A percentile compares a stretch with the other conserved stretches of the same genome.
These are phyloP conservation scores for Vaccinium myrtillus DNA, from an alignment of 148 eudicot genomes.

Conservation along the genomic window DNA sequence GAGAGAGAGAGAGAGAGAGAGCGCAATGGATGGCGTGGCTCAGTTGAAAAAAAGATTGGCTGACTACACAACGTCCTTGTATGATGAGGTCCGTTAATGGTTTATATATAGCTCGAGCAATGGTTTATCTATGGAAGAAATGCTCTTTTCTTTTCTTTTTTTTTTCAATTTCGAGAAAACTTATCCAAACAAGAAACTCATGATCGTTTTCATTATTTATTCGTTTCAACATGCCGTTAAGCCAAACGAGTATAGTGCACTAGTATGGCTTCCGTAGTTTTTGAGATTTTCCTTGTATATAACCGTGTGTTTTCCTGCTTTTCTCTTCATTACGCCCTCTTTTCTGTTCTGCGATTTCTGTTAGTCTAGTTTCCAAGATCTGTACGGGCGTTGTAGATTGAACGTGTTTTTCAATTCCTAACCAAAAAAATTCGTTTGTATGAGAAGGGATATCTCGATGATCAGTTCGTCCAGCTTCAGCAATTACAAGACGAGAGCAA, in stretches of 20 bases:
- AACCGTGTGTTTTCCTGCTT: too few species aligned
- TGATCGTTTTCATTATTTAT: neutral
- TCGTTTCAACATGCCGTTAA: neutral
- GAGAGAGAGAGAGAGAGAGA: neutral
- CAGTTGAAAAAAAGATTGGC: conserved; percentile 41
- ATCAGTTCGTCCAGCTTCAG: conserved; percentile 64
- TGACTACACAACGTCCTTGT: conserved; percentile 52
- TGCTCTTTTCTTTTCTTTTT: too few species aligned
- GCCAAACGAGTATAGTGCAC: neutral
- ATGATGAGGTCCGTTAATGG: conserved; percentile 36
- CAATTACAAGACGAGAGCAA: conserved; percentile 75
- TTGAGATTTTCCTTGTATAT: too few species aligned
- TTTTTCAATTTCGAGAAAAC: neutral
- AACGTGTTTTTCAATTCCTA: too few species aligned
- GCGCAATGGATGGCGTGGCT: conserved; percentile 28
- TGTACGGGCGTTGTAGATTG: too few species aligned
- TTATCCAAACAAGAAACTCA: neutral
- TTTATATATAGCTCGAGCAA: too few species aligned
- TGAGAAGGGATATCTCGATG: conserved; percentile 60
- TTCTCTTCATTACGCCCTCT: too few species aligned
- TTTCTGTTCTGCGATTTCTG: too few species aligned
- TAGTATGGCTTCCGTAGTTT: too few species aligned
- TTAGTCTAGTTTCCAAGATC: too few species aligned
- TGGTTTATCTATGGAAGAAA: too few species aligned
- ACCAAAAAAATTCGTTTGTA: neutral